phyloP scores from a whole-genome alignment of 306 rosid species.

The Vigna mungo region DNA sequence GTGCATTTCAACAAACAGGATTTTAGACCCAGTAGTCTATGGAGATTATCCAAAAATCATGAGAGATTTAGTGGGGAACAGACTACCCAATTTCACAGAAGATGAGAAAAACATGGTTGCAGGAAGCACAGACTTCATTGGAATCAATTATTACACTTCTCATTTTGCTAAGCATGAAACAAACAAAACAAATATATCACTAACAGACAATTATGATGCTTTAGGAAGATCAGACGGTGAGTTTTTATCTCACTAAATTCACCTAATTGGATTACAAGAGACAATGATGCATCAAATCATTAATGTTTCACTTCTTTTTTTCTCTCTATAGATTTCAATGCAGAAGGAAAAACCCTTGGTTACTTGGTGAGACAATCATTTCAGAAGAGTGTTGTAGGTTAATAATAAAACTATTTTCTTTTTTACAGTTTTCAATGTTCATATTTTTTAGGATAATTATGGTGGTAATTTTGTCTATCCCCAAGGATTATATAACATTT shows the following conservation, averaged over 20 bases:
- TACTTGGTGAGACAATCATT: slow-evolving; percentile 42
- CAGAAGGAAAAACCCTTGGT: slow-evolving; percentile 43
- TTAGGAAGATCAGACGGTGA: slow-evolving; percentile 26
- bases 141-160: slow-evolving; percentile 51
- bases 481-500: slow-evolving; percentile 40
- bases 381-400: background rate
- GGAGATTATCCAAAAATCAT: slow-evolving; percentile 50
- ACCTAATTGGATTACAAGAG: background rate
- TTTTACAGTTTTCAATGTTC: background rate
- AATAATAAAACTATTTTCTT: background rate
- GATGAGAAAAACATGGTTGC: slow-evolving; percentile 33
- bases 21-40: slow-evolving; percentile 41
- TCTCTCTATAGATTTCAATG: slow-evolving; percentile 16
- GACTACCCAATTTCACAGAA: slow-evolving; percentile 47
- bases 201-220: slow-evolving; percentile 22
- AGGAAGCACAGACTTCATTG: slow-evolving; percentile 48
- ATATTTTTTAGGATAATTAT: background rate
- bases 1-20: slow-evolving; percentile 39
- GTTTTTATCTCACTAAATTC: background rate
- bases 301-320: background rate
- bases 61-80: slow-evolving; percentile 42
- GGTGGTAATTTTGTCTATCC: slow-evolving; percentile 35
- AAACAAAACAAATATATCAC: background rate
- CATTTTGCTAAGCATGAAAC: slow-evolving; percentile 35
- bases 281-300: background rate